Conservation (phyloP, 2,329 filamentous ascomycete species). For the Thermomyces lanuginosus region DNA sequence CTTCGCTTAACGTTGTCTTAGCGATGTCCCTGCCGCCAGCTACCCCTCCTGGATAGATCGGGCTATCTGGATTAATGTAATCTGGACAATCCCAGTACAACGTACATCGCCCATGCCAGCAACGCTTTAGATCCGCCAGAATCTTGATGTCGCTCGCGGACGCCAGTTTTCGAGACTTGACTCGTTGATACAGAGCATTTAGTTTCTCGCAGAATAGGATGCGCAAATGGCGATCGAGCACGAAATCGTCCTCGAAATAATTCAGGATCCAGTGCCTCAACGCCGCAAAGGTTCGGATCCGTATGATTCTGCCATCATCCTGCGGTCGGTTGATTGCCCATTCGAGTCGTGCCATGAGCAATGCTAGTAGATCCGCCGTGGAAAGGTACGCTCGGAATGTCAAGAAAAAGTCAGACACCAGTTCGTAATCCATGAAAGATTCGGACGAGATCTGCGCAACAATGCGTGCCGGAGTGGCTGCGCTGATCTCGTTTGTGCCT, state of each 20-base stretch:
- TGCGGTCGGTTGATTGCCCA: constrained; percentile 73
- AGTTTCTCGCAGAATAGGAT: constrained; percentile 64
- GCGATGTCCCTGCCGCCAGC: constrained; percentile 42
- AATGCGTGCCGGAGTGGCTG: constrained; percentile 76
- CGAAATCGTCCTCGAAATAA: constrained; percentile 92
- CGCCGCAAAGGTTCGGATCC: constrained; percentile 30
- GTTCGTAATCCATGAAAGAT: constrained; percentile 87
- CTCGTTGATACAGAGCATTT: constrained; percentile 44
- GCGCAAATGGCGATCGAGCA: constrained; percentile 57
- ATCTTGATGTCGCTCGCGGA: constrained; percentile 63
- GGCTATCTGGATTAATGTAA: constrained; percentile 47
- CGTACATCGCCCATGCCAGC: constrained; percentile 82
- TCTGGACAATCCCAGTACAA: constrained; percentile 72
- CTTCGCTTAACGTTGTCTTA: constrained; percentile 13
- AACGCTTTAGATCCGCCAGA: constrained; percentile 84
- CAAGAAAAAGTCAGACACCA: constrained; percentile 94
- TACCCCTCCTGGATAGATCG: constrained; percentile 62
- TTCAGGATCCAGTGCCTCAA: constrained; percentile 9
- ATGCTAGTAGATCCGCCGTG: constrained; percentile 56
- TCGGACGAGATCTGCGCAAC: constrained; percentile 95
- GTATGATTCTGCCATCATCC: constrained; percentile 81
- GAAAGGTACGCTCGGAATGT: constrained; percentile 83
- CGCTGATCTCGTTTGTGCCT: constrained; percentile 56
- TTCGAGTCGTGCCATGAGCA: constrained; percentile 66
- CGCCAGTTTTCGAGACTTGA: constrained; percentile 35